Percentiles rank a stretch among this genome's conserved stretches.
phyloP scores from a whole-genome alignment of 192 early-diverging fungal species.

The Linnemannia zychae region DNA sequence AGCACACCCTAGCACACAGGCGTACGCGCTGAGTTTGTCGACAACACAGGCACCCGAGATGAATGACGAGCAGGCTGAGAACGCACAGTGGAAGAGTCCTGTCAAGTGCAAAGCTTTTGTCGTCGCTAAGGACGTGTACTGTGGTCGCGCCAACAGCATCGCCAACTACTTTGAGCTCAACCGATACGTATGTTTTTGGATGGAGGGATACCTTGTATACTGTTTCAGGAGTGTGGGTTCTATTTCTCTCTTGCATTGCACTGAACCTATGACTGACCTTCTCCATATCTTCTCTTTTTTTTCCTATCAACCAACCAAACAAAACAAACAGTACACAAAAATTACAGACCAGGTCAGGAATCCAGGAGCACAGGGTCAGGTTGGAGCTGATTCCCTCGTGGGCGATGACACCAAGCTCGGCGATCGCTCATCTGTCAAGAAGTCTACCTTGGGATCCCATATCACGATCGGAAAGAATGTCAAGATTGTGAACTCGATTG shows the following conservation, averaged over 20 bases:
- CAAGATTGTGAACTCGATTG: constrained; percentile 94
- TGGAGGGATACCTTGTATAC: too few relatives aligned
- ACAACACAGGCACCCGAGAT: constrained; percentile 35
- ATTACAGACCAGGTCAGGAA: constrained; percentile 74
- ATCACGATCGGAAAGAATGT: constrained; percentile 96
- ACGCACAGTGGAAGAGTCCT: constrained; percentile 60
- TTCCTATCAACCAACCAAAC: too few relatives aligned
- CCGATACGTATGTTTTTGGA: constrained; percentile 72
- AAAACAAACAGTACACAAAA: constrained; percentile 53
- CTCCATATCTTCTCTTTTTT: too few relatives aligned
- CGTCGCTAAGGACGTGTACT: constrained; percentile 76
- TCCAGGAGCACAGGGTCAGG: constrained; percentile 78
- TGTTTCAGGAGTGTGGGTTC: too few relatives aligned
- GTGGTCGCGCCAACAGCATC: constrained; percentile 87
- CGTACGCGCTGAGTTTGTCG: constrained; percentile 39
- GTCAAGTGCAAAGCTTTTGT: constrained; percentile 68
- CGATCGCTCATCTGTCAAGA: constrained; percentile 94
- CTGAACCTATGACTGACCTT: neutral
- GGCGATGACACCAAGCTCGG: constrained; percentile 92
- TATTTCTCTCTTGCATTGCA: too few relatives aligned
- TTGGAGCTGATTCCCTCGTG: constrained; percentile 92
- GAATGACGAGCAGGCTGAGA: constrained; percentile 45
- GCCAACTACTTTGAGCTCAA: constrained; percentile 91
- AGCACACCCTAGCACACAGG: constrained; percentile 41
- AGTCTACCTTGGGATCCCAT: constrained; percentile 93